Evolutionary conservation across 768 basidiomycete species (phyloP), one percentile per base, ranked within the genome.

Genomic region (Mycena chlorophos): DNA sequence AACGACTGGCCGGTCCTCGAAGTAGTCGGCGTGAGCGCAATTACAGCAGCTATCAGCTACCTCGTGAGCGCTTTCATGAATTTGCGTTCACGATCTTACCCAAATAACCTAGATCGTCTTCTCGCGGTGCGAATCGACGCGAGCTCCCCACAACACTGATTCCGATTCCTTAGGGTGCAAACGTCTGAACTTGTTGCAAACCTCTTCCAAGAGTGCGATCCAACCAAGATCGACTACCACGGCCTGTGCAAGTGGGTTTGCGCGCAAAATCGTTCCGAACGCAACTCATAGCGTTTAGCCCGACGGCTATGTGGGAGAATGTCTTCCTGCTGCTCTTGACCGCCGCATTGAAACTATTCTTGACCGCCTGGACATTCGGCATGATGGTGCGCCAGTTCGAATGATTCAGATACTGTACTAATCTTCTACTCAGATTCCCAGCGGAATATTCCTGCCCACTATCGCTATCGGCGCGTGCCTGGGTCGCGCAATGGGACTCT

Each of bases 111-210:
- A 88, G 86, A 77, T 88, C 38, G 86, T 88, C 23, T 89, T 87
- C 65, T 77, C 86, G 31, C 76, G 83, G 83, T 81, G 65, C 55
- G 63, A 10, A 37, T 49, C 25, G 14, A 30, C n/a, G 17, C 6
- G 3, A 3, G 37, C 8, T 17, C 13, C 14, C 12, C 19, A 23
- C 26, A 29, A 49, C 23, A 46, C 22, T 39, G 30, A 28, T 42
- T 27, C 19, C 34, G n/a, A 10, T 37, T 50, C 28, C 38, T 5
- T 53, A 85, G 87, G 45, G 88, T 85, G 4, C 87, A 87, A 65
- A 77, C 86, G 1, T 91, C 90, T 0, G 90, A 93, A 66, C 76
- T 94, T 20, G 92, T 94, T 5, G 83, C 88, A 10, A 88, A 88
- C 63, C 80, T 94, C 13, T 89, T 94, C 69, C 84, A 86, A 60